These are phyloP conservation scores for Gnomoniopsis smithogilvyi DNA, from an alignment of 2,329 filamentous ascomycete genomes.

Conservation along the genomic window DNA sequence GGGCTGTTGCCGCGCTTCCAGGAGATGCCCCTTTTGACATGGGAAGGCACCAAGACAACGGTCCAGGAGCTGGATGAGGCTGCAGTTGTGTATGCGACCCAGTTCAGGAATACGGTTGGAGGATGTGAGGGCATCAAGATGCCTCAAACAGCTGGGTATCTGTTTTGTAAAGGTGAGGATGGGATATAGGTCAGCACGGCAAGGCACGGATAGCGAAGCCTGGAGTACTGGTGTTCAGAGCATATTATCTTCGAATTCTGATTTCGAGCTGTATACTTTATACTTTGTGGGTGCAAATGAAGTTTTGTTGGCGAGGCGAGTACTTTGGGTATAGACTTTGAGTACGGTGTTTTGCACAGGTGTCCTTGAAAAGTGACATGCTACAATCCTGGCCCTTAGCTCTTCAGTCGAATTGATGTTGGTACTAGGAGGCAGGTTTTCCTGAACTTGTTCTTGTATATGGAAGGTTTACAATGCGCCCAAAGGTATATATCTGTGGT, in stretches of 20 bases:
- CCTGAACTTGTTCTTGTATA: too few relatives aligned
- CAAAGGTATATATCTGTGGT: too few relatives aligned
- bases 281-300: too few relatives aligned
- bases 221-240: conserved; percentile 5
- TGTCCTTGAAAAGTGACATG: too few relatives aligned
- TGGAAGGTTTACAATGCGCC: too few relatives aligned
- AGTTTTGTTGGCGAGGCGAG: too few relatives aligned
- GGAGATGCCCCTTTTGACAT: conserved; percentile 58
- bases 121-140: conserved; percentile 45
- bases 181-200: not conserved
- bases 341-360: too few relatives aligned
- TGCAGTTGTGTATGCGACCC: conserved; percentile 49
- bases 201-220: not conserved
- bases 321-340: too few relatives aligned
- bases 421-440: too few relatives aligned
- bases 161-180: conserved; percentile 59
- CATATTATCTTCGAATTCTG: not conserved
- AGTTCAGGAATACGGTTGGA: conserved; percentile 65
- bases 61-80: conserved; percentile 37
- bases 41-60: conserved; percentile 53
- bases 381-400: too few relatives aligned
- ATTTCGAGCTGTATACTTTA: too few relatives aligned
- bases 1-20: conserved; percentile 41
- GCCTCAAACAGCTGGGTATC: conserved; percentile 38
- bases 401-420: too few relatives aligned